These are phyloP conservation scores for Pythium sp. DNA, from an alignment of 352 stramenopile genomes.

Conservation along the genomic window DNA sequence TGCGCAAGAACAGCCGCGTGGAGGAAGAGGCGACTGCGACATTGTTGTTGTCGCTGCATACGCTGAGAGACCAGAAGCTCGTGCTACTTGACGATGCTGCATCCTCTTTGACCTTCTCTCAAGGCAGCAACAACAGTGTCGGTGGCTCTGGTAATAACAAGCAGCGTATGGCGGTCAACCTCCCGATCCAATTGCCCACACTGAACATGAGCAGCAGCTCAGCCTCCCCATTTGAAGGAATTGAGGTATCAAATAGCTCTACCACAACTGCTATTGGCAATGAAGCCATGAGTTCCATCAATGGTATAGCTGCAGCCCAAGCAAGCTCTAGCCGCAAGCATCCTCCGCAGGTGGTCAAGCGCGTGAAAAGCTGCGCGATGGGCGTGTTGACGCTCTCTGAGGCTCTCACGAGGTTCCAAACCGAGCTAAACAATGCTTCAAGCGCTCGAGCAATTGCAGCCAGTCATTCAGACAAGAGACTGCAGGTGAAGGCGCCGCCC, in stretches of 20 bases:
- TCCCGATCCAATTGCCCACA: conserved; percentile 1
- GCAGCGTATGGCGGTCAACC: background rate
- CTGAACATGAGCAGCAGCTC: conserved; percentile 9
- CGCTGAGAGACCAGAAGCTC: conserved; percentile 13
- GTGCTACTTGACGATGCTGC: background rate
- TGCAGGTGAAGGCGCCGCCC: background rate
- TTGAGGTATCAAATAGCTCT: background rate
- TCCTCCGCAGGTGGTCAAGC: conserved; percentile 6
- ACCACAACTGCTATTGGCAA: background rate
- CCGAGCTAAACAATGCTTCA: background rate
- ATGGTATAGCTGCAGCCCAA: background rate
- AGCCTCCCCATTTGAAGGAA: background rate
- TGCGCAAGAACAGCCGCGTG: conserved; percentile 3
- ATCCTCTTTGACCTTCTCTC: background rate
- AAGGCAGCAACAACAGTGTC: background rate
- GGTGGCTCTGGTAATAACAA: background rate
- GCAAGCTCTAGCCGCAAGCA: background rate
- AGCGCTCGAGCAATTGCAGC: background rate
- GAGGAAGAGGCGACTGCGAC: background rate
- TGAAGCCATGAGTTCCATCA: background rate
- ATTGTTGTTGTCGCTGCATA: conserved; percentile 13
- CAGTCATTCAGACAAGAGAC: background rate
- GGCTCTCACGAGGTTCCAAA: conserved; percentile 11
- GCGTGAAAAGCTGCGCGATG: conserved; percentile 5
- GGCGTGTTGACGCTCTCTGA: conserved; percentile 22